Evolutionary conservation across 192 early-diverging fungal genomes (phyloP), one percentile per base, ranked within the genome.

Genomic region (Coemansia sp.): DNA sequence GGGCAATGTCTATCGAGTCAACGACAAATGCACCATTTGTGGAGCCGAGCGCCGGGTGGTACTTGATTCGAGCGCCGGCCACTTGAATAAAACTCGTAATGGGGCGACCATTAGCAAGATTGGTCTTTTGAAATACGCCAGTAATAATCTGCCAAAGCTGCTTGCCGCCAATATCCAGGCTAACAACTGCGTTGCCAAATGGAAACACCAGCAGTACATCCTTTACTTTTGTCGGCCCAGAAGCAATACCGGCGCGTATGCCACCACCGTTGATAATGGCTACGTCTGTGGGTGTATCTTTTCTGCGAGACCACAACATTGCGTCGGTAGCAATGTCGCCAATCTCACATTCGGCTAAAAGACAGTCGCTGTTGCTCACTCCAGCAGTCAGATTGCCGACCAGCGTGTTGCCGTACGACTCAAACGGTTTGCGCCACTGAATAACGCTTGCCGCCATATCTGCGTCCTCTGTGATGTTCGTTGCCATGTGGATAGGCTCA

Each of bases 231-330:
- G 90, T 70, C 33, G 87, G 76, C 15, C 89, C 89, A 6, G 51
- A 24, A 18, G 73, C 69, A n/a, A 90, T 31, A 2, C 85, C 86
- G 13, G 89, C 84, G 34, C 92, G 86, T 57, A 93, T 87, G 33
- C 88, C 88, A 16, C 91, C 92, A 52, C 86, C 65, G 73, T 91
- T 93, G 46, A 88, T 80, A 36, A 91, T 74, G 24, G 87, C 90
- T 29, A 88, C n/a, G 49, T 71, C 72, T 77, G 78, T 47, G 4
- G 70, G 67, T 40, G 57, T 65, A 4, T 70, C 71, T 3, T 52
- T 71, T 7, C 67, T 62, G 49, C 82, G 76, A 12, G 68, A 16
- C 36, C 73, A 67, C 40, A 90, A 65, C 86, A 93, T 90, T 22
- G 89, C 86, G 73, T 91, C 89, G 8, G 90, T 76, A 16, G 89